Conservation (phyloP, 1,139 yeast species). For the Petasospora rhodanensis region DNA sequence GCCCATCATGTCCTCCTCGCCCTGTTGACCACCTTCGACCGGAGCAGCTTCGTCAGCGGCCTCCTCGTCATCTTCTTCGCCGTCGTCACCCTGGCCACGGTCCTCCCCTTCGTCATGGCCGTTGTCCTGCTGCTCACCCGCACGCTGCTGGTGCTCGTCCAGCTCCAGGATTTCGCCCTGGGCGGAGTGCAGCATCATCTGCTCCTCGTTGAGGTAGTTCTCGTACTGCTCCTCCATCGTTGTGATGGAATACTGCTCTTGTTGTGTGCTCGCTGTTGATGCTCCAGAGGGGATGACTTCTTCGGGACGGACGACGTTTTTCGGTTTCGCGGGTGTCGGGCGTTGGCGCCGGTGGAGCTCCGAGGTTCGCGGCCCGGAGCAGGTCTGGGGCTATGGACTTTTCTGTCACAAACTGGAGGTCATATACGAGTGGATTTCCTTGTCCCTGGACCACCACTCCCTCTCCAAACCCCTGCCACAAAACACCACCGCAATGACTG, state of each 20-base stretch:
- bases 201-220: conserved; percentile 19
- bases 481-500: no score
- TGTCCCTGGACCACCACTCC: no score
- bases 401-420: no score
- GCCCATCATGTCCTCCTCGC: conserved; percentile 36
- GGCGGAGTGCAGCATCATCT: conserved; percentile 17
- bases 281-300: background rate
- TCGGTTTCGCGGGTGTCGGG: conserved; percentile 4
- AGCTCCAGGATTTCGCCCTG: conserved; percentile 3
- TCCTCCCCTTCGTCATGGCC: background rate
- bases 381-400: no score
- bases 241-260: background rate
- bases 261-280: background rate
- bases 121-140: background rate
- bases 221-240: conserved; percentile 20
- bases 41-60: background rate
- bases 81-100: no score
- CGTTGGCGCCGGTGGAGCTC: no score
- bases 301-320: background rate
- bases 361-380: no score
- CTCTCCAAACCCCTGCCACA: no score
- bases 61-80: conserved; percentile 1
- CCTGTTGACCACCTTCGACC: conserved; percentile 17
- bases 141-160: background rate
- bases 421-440: no score